Evolutionary conservation across 2,329 filamentous ascomycete genomes (phyloP).

Genomic region (Ophiocordyceps sinensis): DNA sequence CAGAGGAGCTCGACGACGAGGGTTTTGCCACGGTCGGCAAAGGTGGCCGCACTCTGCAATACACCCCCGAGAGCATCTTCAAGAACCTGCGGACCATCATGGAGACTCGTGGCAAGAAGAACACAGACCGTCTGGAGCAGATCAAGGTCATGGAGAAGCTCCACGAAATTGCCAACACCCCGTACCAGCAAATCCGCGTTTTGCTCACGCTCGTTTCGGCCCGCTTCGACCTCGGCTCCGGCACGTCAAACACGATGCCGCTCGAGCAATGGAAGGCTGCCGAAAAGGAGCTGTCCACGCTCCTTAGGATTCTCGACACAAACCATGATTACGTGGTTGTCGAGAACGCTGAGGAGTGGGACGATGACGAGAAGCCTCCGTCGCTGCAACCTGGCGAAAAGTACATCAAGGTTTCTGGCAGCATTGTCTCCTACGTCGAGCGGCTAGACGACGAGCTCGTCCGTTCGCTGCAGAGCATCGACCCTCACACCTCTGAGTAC

Average conservation of each 20-base stretch:
- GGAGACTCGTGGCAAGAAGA: slow-evolving; percentile 96
- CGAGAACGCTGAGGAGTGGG: slow-evolving; percentile 94
- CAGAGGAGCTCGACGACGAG: slow-evolving; percentile 56
- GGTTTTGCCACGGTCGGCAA: slow-evolving; percentile 83
- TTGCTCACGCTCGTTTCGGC: slow-evolving; percentile 85
- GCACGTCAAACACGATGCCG: slow-evolving; percentile 68
- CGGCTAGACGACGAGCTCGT: slow-evolving; percentile 94
- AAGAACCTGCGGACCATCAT: slow-evolving; percentile 90
- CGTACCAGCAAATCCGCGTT: slow-evolving; percentile 89
- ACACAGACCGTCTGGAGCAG: slow-evolving; percentile 88
- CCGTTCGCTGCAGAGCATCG: slow-evolving; percentile 91
- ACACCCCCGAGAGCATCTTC: slow-evolving; percentile 94
- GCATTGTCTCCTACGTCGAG: slow-evolving; percentile 87
- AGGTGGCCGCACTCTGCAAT: slow-evolving; percentile 76
- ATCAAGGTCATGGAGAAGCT: slow-evolving; percentile 97
- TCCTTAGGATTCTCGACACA: slow-evolving; percentile 66
- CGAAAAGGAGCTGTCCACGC: slow-evolving; percentile 66
- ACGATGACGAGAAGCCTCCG: slow-evolving; percentile 92
- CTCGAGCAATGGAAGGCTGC: slow-evolving; percentile 95
- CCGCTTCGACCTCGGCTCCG: slow-evolving; percentile 80
- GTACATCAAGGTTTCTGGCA: slow-evolving; percentile 84
- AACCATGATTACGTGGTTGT: slow-evolving; percentile 73
- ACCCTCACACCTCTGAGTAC: slow-evolving; percentile 97
- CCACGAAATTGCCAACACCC: slow-evolving; percentile 71
- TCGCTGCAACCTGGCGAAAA: slow-evolving; percentile 57